Base-by-base conservation (phyloP, 164 flowering plant genomes). In the Piper longum region DNA sequence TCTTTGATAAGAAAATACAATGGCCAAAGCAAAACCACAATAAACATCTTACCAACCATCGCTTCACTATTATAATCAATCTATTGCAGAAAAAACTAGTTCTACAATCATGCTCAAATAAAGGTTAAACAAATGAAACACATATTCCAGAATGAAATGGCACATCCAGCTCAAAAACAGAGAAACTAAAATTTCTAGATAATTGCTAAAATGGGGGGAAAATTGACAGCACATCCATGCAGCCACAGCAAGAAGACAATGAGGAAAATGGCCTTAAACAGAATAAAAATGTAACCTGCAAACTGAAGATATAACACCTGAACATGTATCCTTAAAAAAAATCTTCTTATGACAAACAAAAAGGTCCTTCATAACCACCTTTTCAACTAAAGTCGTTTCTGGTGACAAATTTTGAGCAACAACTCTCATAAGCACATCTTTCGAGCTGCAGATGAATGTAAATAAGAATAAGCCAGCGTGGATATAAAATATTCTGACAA, bases 361-460 rank as follows among this genome's bases (percentile, higher is more conserved):
- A 12, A 48, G 52, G 52, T 48, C 14, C 12, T 14, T 48, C 52
- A 51, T 65, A 62, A 54, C 41, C 52, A 93, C 98, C 98, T 93
- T 93, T 80, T 93, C 98, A 59, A 88, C 92, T 60, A 83, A 73
- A 59, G 98, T 93, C 73, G 84, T 63, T 74, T 93, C 97, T 59
- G 98, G 98, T 55, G 97, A 85, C 56, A 93, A 85, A 81, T 86
- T 88, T 74, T 83, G 92, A 45, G 98, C 88, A 71, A 93, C 97
- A 61, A 93, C 96, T 60, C 97, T 86, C 96, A 93, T 85, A 52
- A 93, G 92, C 16, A 93, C 77, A 73, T 93, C 99, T 69, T 82
- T 93, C n/a, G 99, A 93, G 61, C 97, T 93, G 87, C 39, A 19
- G 16, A 43, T 19, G 44, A 58, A 5, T 41, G 16, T 43, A 13